Evolutionary conservation across 2,329 filamentous ascomycete genomes (phyloP).

Genomic region (Penicillium thymicola): DNA sequence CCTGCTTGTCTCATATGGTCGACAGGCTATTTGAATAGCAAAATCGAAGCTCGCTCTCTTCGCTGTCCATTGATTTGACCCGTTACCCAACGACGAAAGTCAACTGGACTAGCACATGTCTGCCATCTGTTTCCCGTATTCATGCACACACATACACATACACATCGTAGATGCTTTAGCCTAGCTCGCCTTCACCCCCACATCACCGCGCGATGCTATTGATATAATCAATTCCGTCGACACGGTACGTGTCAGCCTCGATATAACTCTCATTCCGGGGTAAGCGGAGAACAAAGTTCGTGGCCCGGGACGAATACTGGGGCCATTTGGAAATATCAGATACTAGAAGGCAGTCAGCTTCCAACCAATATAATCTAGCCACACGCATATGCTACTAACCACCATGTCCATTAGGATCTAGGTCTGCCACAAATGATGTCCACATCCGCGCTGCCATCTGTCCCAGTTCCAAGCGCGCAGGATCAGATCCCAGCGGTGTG

Average conservation of each 20-base stretch:
- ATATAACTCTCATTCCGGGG: constrained; percentile 26
- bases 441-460: constrained; percentile 33
- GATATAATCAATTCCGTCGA: constrained; percentile 27
- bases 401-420: constrained; percentile 30
- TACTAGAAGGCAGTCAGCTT: constrained; percentile 14
- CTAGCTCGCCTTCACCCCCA: not conserved
- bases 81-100: not conserved
- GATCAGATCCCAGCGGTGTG: constrained; percentile 26
- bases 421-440: constrained; percentile 29
- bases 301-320: constrained; percentile 15
- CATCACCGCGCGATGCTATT: constrained; percentile 27
- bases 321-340: constrained; percentile 24
- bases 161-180: not conserved
- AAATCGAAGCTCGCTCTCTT: not conserved
- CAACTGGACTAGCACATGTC: constrained; percentile 1
- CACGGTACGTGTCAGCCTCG: constrained; percentile 27
- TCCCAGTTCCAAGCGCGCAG: constrained; percentile 24
- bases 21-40: not conserved
- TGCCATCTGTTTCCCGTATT: not conserved
- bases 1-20: not conserved
- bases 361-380: not conserved
- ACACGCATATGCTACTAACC: constrained; percentile 15
- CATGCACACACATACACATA: not conserved
- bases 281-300: constrained; percentile 31
- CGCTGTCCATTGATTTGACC: not conserved